Conservation (phyloP, 1,284 basidiomycete genomes). For the Pisolithus thermaeus region DNA sequence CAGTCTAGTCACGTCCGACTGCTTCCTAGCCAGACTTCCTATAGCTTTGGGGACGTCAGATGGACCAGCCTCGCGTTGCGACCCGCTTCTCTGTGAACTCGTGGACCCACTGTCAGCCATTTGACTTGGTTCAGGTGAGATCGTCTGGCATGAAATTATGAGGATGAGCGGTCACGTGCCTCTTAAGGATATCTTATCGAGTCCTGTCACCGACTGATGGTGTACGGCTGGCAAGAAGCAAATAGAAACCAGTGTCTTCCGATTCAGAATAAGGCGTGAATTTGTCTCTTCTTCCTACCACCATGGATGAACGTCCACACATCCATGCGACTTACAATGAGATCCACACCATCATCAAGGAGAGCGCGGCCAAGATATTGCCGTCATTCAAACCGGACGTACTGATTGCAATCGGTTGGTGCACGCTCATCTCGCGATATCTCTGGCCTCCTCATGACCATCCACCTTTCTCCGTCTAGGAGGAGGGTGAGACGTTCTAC, state of each 20-base stretch:
- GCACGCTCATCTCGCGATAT: conserved; percentile 1
- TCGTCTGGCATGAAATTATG: not conserved
- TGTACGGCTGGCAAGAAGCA: too few species aligned
- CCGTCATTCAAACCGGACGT: conserved; percentile 70
- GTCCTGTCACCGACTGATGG: too few species aligned
- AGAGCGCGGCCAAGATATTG: conserved; percentile 54
- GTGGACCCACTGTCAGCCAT: conserved; percentile 19
- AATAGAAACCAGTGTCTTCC: too few species aligned
- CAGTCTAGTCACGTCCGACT: conserved; percentile 61
- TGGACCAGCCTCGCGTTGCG: conserved; percentile 4
- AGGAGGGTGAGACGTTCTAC: conserved; percentile 59
- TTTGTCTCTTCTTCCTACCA: not conserved
- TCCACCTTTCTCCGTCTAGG: conserved; percentile 36
- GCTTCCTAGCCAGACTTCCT: conserved; percentile 66
- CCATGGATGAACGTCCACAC: conserved; percentile 51
- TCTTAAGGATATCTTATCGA: too few species aligned
- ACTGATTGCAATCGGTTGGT: conserved; percentile 74
- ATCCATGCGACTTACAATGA: conserved; percentile 76
- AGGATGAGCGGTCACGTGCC: not conserved
- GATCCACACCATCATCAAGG: conserved; percentile 75
- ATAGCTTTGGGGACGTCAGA: conserved; percentile 49
- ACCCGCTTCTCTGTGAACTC: conserved; percentile 1
- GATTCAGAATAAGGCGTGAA: too few species aligned
- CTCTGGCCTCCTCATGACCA: not conserved
- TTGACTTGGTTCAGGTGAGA: not conserved